Evolutionary conservation across 1,284 basidiomycete genomes (phyloP).

Genomic region (Neonothopanus nambi): DNA sequence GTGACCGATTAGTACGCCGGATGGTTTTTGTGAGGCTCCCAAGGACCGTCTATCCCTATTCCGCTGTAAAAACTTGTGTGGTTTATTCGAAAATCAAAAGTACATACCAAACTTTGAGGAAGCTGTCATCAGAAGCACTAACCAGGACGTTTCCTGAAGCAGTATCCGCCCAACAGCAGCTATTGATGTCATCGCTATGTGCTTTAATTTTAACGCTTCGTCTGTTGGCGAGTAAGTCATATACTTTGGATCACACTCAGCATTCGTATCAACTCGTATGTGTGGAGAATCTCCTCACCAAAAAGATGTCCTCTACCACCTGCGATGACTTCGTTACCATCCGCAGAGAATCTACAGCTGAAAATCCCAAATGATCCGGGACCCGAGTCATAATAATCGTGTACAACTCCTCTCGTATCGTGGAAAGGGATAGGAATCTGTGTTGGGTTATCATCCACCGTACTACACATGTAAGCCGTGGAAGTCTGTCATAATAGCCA

Average conservation of each 20-base stretch:
- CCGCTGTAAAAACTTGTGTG: background rate
- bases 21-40: conserved; percentile 76
- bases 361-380: conserved; percentile 54
- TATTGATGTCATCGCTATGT: conserved; percentile 92
- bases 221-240: conserved; percentile 82
- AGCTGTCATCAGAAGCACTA: conserved; percentile 92
- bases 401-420: conserved; percentile 40
- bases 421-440: conserved; percentile 79
- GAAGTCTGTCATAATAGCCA: conserved; percentile 44
- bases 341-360: conserved; percentile 92
- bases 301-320: conserved; percentile 78
- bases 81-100: conserved; percentile 3
- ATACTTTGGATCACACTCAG: conserved; percentile 55
- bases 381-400: conserved; percentile 41
- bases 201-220: conserved; percentile 84
- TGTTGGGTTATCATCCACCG: conserved; percentile 65
- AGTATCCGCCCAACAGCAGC: conserved; percentile 93
- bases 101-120: conserved; percentile 90
- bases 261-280: background rate
- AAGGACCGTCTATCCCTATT: conserved; percentile 89
- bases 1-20: conserved; percentile 92
- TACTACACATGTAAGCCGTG: conserved; percentile 85
- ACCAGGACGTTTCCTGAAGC: conserved; percentile 91
- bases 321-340: conserved; percentile 88
- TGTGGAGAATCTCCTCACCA: conserved; percentile 45